Evolutionary conservation across 2,329 filamentous ascomycete genomes (phyloP).

Genomic region (Talaromyces sp.): DNA sequence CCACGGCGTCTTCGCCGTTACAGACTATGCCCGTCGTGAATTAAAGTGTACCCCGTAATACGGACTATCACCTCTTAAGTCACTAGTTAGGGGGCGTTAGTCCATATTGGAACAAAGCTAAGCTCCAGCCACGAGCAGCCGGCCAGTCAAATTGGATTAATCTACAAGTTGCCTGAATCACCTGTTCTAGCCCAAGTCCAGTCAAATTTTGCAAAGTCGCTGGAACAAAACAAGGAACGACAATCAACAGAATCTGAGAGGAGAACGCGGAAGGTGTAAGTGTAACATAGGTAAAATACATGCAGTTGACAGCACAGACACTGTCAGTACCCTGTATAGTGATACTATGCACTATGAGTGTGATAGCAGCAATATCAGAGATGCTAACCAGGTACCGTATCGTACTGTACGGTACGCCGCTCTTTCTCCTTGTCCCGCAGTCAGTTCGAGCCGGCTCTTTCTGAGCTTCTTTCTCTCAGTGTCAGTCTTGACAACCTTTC

Average conservation of each 20-base stretch:
- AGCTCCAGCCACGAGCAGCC: not conserved
- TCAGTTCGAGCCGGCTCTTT: not conserved
- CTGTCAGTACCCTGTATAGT: not conserved
- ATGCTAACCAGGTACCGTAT: not conserved
- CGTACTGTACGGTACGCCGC: not conserved
- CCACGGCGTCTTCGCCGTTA: not conserved
- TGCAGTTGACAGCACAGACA: not conserved
- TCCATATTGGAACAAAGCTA: not conserved
- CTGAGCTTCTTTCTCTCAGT: not conserved
- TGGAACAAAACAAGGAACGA: not conserved
- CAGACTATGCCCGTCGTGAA: not conserved
- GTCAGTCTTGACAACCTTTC: not conserved
- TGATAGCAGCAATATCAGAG: no score
- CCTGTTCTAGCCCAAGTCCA: not conserved
- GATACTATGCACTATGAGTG: not conserved
- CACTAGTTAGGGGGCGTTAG: not conserved
- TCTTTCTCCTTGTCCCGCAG: not conserved
- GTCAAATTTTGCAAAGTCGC: not conserved
- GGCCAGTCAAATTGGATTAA: not conserved
- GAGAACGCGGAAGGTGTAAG: not conserved
- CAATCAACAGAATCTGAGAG: not conserved
- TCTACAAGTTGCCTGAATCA: not conserved
- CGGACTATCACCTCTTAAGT: not conserved
- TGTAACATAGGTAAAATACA: not conserved
- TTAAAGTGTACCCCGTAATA: constrained; percentile 1